phyloP scores from a whole-genome alignment of 441 rosid genomes.

The Croton laevigatus region DNA sequence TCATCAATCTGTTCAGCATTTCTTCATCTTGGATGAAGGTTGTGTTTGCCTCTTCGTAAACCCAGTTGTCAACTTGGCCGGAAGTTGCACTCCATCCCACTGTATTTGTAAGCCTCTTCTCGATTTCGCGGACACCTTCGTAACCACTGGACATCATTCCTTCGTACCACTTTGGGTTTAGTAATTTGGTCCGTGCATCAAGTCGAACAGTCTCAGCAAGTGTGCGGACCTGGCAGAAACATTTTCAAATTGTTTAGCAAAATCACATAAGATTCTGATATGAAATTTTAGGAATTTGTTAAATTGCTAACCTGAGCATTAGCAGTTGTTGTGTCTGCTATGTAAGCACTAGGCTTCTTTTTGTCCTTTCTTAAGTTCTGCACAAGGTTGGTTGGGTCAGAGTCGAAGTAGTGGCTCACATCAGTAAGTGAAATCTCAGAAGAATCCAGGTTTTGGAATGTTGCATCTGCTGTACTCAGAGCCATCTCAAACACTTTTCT shows the following conservation, averaged over 20 bases:
- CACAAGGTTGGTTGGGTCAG: slow-evolving; percentile 94
- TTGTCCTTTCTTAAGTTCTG: slow-evolving; percentile 88
- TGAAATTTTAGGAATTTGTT: not conserved
- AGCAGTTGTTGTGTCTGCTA: slow-evolving; percentile 97
- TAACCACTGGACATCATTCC: slow-evolving; percentile 97
- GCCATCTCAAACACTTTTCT: slow-evolving; percentile 95
- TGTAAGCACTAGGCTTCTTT: slow-evolving; percentile 87
- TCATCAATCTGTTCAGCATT: slow-evolving; percentile 87
- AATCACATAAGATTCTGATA: not conserved
- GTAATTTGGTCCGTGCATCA: slow-evolving; percentile 87
- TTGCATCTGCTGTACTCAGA: slow-evolving; percentile 90
- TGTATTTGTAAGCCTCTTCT: slow-evolving; percentile 89
- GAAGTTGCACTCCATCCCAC: slow-evolving; percentile 99
- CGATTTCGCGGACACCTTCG: slow-evolving; percentile 97
- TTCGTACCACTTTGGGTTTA: slow-evolving; percentile 98
- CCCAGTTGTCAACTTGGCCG: slow-evolving; percentile 99
- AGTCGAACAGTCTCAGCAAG: slow-evolving; percentile 86
- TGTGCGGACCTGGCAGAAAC: slow-evolving; percentile 63
- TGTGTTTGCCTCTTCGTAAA: slow-evolving; percentile 91
- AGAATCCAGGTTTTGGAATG: slow-evolving; percentile 97
- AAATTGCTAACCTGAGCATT: slow-evolving; percentile 74
- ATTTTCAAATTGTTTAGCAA: slow-evolving; percentile 18
- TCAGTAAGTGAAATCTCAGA: slow-evolving; percentile 97
- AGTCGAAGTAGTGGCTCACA: slow-evolving; percentile 96
- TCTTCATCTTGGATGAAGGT: slow-evolving; percentile 94